phyloP scores from a whole-genome alignment of 805 yeast species.

The Saturnispora diversa region DNA sequence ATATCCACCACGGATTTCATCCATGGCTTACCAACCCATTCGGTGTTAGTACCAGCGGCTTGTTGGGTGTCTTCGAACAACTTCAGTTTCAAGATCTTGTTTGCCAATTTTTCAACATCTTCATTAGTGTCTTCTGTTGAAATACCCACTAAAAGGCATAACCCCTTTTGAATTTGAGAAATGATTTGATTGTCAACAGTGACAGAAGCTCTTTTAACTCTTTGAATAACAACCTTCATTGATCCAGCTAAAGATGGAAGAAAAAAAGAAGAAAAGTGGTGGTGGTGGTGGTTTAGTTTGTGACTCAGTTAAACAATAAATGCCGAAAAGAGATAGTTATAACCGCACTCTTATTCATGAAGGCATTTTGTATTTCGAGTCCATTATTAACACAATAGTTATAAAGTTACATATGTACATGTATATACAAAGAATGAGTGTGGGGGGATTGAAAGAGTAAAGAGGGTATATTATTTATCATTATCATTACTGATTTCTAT shows the following conservation, averaged over 20 bases:
- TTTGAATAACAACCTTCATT: slow-evolving; percentile 88
- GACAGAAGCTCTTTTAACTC: slow-evolving; percentile 84
- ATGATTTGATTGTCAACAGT: slow-evolving; percentile 65
- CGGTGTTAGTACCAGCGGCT: slow-evolving; percentile 36
- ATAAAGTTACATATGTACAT: no score
- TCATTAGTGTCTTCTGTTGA: slow-evolving; percentile 66
- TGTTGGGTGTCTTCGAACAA: slow-evolving; percentile 54
- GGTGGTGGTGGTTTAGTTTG: no score
- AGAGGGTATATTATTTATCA: no score
- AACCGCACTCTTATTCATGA: no score
- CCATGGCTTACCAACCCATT: slow-evolving; percentile 69
- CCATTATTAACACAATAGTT: no score
- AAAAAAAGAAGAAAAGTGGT: no score
- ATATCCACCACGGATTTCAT: slow-evolving; percentile 56
- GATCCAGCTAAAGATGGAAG: background rate
- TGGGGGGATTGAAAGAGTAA: no score
- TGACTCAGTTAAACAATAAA: no score
- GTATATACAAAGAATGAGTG: no score
- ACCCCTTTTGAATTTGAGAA: slow-evolving; percentile 69
- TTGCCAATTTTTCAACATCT: slow-evolving; percentile 62
- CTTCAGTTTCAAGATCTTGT: slow-evolving; percentile 56
- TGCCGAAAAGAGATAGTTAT: no score
- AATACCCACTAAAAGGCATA: slow-evolving; percentile 79
- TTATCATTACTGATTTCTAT: background rate
- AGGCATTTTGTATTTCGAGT: no score